Evolutionary conservation across 1,284 basidiomycete species (phyloP).

Genomic region (Melampsora larici-populina): DNA sequence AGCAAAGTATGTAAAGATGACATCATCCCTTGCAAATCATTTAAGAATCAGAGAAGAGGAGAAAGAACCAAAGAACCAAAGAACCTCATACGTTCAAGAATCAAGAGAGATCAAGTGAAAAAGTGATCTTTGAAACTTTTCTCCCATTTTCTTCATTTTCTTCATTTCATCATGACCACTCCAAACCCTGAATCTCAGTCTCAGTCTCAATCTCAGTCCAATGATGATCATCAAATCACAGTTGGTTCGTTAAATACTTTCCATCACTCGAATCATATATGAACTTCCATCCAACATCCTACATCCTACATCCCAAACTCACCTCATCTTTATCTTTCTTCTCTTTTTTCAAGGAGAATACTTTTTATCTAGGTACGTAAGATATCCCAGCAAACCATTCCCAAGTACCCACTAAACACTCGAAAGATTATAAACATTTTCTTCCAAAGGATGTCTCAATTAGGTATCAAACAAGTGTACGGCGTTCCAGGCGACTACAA

Average conservation of each 20-base stretch:
- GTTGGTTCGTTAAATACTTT: not conserved
- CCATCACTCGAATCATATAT: not conserved
- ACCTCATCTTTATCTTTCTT: not conserved
- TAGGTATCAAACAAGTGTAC: conserved; percentile 64
- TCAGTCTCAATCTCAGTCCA: conserved; percentile 2
- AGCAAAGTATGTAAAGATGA: no score
- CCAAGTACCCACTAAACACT: not conserved
- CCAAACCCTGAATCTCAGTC: no score
- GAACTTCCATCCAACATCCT: not conserved
- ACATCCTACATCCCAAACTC: no score
- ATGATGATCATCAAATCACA: not conserved
- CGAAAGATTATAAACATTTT: conserved; percentile 41
- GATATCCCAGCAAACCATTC: no score
- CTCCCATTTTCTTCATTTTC: no score
- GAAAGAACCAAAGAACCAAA: no score
- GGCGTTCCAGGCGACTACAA: conserved; percentile 93
- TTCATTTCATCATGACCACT: no score
- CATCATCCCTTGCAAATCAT: no score
- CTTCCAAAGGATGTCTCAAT: conserved; percentile 51
- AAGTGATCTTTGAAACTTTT: no score
- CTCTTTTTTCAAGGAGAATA: not conserved
- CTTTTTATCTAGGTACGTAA: not conserved
- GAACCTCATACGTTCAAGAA: no score
- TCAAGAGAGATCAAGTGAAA: no score
- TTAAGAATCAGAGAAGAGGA: no score